phyloP scores from a whole-genome alignment of 2,329 filamentous ascomycete species.

The Diplocarpon rosae region DNA sequence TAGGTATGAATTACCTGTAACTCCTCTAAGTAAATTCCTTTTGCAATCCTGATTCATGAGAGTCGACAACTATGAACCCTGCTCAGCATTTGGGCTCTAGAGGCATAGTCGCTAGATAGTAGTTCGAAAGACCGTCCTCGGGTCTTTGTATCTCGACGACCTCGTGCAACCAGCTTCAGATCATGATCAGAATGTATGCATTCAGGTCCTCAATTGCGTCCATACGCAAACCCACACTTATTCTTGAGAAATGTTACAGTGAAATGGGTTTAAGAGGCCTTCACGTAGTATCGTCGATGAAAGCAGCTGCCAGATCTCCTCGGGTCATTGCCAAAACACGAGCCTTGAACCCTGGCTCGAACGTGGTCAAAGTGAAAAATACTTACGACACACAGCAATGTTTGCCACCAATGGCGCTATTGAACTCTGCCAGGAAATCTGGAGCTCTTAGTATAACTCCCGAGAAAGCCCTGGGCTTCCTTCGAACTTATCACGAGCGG shows the following conservation, averaged over 20 bases:
- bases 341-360: neutral
- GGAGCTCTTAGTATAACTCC: slow-evolving; percentile 20
- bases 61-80: no score
- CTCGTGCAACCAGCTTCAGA: no score
- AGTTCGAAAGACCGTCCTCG: no score
- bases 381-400: slow-evolving; percentile 9
- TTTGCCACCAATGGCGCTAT: slow-evolving; percentile 17
- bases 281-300: neutral
- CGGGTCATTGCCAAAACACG: neutral
- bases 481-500: slow-evolving; percentile 12
- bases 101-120: no score
- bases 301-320: neutral
- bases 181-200: neutral
- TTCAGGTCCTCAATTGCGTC: neutral
- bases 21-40: no score
- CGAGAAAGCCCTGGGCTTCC: slow-evolving; percentile 17
- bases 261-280: neutral
- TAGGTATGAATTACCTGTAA: neutral
- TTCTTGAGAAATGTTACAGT: neutral
- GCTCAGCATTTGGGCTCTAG: no score
- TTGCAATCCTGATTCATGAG: no score
- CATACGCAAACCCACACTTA: neutral
- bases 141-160: no score
- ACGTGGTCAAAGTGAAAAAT: neutral
- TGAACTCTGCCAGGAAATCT: slow-evolving; percentile 17